Base-by-base conservation (phyloP, 2,329 filamentous ascomycete genomes). In the Aureobasidium sp. region DNA sequence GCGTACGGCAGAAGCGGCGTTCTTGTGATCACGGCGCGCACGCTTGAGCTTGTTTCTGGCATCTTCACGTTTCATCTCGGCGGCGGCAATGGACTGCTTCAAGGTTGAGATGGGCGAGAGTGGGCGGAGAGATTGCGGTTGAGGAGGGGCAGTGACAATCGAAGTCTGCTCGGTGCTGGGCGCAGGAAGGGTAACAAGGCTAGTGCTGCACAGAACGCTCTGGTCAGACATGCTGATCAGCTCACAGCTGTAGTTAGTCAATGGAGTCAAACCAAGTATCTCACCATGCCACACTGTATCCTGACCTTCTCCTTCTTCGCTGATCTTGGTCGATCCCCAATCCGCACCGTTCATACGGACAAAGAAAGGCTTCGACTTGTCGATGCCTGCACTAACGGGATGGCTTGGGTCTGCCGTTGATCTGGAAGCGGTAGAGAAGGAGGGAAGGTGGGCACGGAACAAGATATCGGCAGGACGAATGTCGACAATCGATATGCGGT, bases 401-500 rank as follows among this genome's bases (percentile, higher is more conserved):
- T 65, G 68, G 69, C 57, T 73, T 70, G 64, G 74, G 68, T 68
- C 78, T 74, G 63, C 70, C 74, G 60, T 64, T 2, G 68, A 63
- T 20, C 56, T 64, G 42, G 45, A 68, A 62, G 69, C 64, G n/a
- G 61, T 59, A 37, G 68, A 63, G 17, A 68, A 66, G 12, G 67
- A 53, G n/a, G 71, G 68, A 27, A 74, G 68, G 47, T 72, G 70
- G 17, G 73, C 70, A 74, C 55, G 77, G 75, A 92, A 92, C 75
- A 84, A 87, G 66, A 92, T 84, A 73, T 91, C 87, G 68, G 90
- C 88, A 71, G 87, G 85, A 22, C 87, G 87, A 69, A 93, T 85
- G 72, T 91, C 89, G 64, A 86, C 88, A 70, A 92, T 88, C 88
- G 89, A 92, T 71, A 92, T 87, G 72, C 89, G 85, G 68, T 86